These are phyloP conservation scores for Colletotrichum cereale DNA, from an alignment of 2,329 filamentous ascomycete genomes.

Conservation along the genomic window DNA sequence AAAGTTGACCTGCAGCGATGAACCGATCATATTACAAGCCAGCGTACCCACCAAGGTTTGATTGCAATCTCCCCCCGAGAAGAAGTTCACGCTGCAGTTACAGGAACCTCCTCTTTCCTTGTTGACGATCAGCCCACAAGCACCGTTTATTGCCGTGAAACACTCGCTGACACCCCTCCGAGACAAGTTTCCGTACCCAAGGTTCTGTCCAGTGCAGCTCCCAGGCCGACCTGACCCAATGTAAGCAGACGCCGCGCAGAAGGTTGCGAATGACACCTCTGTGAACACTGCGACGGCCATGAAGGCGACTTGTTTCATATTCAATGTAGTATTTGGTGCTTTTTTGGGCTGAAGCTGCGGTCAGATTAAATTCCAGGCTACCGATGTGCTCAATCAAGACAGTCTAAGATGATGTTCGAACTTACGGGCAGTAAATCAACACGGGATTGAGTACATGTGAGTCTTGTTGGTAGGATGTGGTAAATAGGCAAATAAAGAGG, in stretches of 20 bases:
- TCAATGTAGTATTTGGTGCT: not conserved
- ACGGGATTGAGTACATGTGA: accelerated
- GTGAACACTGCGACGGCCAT: not conserved
- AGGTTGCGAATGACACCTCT: not conserved
- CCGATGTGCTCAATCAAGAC: not conserved
- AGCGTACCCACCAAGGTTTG: slow-evolving; percentile 19
- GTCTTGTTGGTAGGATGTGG: accelerated
- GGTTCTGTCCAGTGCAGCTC: slow-evolving; percentile 29
- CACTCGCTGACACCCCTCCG: slow-evolving; percentile 19
- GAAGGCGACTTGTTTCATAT: not conserved
- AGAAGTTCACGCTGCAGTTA: slow-evolving; percentile 31
- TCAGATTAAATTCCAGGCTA: too few species aligned
- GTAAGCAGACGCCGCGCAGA: slow-evolving; percentile 31
- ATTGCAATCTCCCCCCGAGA: slow-evolving; percentile 26
- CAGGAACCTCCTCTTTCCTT: not conserved
- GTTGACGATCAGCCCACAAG: slow-evolving; percentile 12
- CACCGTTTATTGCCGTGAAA: slow-evolving; percentile 28
- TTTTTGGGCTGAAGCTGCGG: not conserved
- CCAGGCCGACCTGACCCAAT: slow-evolving; percentile 12
- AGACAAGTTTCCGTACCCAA: slow-evolving; percentile 14
- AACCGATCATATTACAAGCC: slow-evolving; percentile 16
- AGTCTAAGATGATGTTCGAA: too few species aligned
- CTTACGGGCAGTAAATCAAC: not conserved
- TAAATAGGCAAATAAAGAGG: not conserved
- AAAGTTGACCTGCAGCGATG: slow-evolving; percentile 29